phyloP scores from a whole-genome alignment of 2,329 filamentous ascomycete genomes.

The Aureobasidium sp. region DNA sequence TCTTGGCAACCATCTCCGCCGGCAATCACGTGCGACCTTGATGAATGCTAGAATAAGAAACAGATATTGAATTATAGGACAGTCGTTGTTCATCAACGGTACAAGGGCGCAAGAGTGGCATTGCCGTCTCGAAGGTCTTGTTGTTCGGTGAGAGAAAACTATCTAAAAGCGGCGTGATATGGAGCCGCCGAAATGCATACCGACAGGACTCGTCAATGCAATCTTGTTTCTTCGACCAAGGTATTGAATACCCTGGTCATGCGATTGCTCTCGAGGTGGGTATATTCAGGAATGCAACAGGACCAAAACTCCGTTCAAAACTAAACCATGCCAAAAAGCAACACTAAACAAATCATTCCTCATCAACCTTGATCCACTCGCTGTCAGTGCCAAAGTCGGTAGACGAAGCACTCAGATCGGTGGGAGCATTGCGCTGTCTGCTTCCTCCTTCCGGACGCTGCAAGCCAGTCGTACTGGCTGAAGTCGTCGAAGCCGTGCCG shows the following conservation, averaged over 20 bases:
- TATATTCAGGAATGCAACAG: slow-evolving; percentile 12
- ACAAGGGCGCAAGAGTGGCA: not conserved
- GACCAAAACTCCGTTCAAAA: not conserved
- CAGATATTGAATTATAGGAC: not conserved
- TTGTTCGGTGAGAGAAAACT: not conserved
- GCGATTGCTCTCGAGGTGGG: slow-evolving; percentile 10
- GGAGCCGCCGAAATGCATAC: not conserved
- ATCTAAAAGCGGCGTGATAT: not conserved
- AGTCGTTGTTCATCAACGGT: not conserved
- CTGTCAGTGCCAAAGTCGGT: slow-evolving; percentile 63
- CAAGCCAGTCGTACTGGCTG: not conserved
- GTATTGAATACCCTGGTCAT: not conserved
- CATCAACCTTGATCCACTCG: slow-evolving; percentile 94
- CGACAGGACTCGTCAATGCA: not conserved
- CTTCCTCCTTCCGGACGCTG: not conserved
- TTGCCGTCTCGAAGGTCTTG: not conserved
- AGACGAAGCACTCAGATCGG: slow-evolving; percentile 21
- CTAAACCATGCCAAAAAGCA: not conserved
- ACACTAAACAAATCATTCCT: slow-evolving; percentile 39
- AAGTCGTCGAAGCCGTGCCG: not conserved
- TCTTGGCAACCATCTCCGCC: not conserved
- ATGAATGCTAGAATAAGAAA: not conserved
- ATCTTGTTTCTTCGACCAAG: not conserved
- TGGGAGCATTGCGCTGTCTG: slow-evolving; percentile 13
- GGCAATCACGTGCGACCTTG: slow-evolving; percentile 3